Evolutionary conservation across 208 protist species (phyloP).

Genomic region (Endotrypanum monterogeii): DNA sequence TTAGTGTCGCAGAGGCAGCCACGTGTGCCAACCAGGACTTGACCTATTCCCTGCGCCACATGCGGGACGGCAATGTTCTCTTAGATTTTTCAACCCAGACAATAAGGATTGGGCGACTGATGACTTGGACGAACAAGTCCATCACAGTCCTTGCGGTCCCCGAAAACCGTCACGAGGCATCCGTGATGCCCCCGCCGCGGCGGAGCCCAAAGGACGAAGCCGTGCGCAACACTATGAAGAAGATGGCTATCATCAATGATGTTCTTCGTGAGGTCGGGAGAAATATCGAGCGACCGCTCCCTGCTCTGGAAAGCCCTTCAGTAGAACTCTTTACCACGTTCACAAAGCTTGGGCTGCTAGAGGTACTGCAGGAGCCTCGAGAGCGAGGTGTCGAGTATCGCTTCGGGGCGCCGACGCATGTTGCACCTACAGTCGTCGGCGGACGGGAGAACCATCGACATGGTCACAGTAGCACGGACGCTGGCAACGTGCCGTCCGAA

Average conservation of each 20-base stretch:
- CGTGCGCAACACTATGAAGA: slow-evolving; percentile 49
- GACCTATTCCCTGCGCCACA: slow-evolving; percentile 65
- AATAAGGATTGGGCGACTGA: slow-evolving; percentile 55
- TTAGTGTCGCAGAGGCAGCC: slow-evolving; percentile 53
- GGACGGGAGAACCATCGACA: not conserved
- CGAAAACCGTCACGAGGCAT: slow-evolving; percentile 37
- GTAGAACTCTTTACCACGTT: slow-evolving; percentile 64
- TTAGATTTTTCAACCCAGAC: slow-evolving; percentile 65
- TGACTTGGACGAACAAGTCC: slow-evolving; percentile 55
- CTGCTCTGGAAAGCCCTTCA: slow-evolving; percentile 24
- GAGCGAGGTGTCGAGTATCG: not conserved
- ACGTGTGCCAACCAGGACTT: slow-evolving; percentile 65
- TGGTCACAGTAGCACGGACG: not conserved
- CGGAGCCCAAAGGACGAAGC: slow-evolving; percentile 44
- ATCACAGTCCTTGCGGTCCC: slow-evolving; percentile 65
- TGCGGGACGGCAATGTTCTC: slow-evolving; percentile 61
- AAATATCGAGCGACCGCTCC: slow-evolving; percentile 17
- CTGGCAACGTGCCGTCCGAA: not conserved
- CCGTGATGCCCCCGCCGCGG: slow-evolving; percentile 53
- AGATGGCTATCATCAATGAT: slow-evolving; percentile 59
- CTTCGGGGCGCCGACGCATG: not conserved
- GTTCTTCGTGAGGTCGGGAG: slow-evolving; percentile 39
- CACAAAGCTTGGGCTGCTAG: slow-evolving; percentile 59
- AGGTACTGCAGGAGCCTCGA: slow-evolving; percentile 17
- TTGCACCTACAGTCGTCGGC: not conserved